Evolutionary conservation across 2,329 filamentous ascomycete species (phyloP).

Genomic region (Neopestalotiopsis clavispora): DNA sequence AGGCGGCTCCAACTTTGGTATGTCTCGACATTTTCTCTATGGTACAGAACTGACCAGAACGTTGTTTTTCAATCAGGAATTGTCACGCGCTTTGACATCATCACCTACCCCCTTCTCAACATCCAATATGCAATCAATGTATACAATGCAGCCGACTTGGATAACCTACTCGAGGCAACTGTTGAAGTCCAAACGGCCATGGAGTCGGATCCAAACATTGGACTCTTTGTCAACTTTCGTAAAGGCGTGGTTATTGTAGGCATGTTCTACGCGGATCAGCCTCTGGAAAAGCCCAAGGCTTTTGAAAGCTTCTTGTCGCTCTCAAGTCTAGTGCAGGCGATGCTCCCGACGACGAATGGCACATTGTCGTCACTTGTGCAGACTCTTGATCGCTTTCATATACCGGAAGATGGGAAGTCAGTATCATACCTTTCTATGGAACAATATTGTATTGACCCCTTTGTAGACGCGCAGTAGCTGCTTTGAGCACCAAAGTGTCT

Average conservation of each 20-base stretch:
- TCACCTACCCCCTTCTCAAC: constrained; percentile 23
- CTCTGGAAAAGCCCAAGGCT: constrained; percentile 3
- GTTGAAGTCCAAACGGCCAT: constrained; percentile 22
- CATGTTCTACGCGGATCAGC: constrained; percentile 23
- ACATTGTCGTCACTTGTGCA: neutral
- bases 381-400: neutral
- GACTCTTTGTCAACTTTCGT: constrained; percentile 22
- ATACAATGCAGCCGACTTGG: constrained; percentile 23
- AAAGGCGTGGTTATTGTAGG: constrained; percentile 18
- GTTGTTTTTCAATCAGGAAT: constrained; percentile 19
- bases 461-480: neutral
- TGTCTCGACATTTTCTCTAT: neutral
- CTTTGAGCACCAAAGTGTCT: neutral
- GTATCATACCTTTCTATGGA: neutral
- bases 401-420: neutral
- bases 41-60: neutral
- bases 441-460: neutral
- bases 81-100: constrained; percentile 26
- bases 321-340: constrained; percentile 15
- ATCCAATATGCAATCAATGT: constrained; percentile 23
- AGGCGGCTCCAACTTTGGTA: constrained; percentile 26
- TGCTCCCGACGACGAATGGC: neutral
- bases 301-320: constrained; percentile 25
- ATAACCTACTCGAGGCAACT: constrained; percentile 21
- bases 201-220: constrained; percentile 25